Evolutionary conservation across 164 flowering plant genomes (phyloP).

Genomic region (Akebia trifoliata): DNA sequence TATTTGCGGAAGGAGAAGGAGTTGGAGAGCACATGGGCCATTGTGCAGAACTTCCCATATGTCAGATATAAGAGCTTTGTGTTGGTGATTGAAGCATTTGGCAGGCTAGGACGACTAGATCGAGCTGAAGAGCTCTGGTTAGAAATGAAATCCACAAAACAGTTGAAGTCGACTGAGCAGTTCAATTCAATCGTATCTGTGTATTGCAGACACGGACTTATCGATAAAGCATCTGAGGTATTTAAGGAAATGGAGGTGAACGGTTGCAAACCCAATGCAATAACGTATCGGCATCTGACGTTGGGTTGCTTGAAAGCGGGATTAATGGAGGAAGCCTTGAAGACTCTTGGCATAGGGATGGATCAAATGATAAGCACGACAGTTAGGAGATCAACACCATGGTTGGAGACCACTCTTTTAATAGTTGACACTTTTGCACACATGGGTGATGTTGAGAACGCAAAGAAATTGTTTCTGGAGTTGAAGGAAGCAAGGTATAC

Average conservation of each 20-base stretch:
- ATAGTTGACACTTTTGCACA: constrained; percentile 70
- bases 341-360: constrained; percentile 54
- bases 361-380: constrained; percentile 27
- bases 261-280: constrained; percentile 71
- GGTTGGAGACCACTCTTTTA: constrained; percentile 80
- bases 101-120: constrained; percentile 49
- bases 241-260: constrained; percentile 57
- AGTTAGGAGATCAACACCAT: constrained; percentile 69
- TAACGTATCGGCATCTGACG: constrained; percentile 75
- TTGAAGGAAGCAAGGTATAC: constrained; percentile 56
- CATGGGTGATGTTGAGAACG: constrained; percentile 71
- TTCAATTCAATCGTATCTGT: constrained; percentile 78
- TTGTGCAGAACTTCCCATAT: constrained; percentile 39
- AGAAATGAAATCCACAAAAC: constrained; percentile 57
- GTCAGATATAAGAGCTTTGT: constrained; percentile 66
- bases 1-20: constrained; percentile 57
- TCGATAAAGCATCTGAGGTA: constrained; percentile 55
- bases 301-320: constrained; percentile 77
- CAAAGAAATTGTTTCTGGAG: constrained; percentile 69
- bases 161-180: constrained; percentile 60
- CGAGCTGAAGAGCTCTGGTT: constrained; percentile 79
- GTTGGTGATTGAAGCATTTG: constrained; percentile 86
- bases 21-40: constrained; percentile 56
- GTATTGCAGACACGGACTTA: constrained; percentile 61
- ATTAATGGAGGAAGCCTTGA: constrained; percentile 53